phyloP scores from a whole-genome alignment of 2,329 filamentous ascomycete species.

The Thyridium curvatum region DNA sequence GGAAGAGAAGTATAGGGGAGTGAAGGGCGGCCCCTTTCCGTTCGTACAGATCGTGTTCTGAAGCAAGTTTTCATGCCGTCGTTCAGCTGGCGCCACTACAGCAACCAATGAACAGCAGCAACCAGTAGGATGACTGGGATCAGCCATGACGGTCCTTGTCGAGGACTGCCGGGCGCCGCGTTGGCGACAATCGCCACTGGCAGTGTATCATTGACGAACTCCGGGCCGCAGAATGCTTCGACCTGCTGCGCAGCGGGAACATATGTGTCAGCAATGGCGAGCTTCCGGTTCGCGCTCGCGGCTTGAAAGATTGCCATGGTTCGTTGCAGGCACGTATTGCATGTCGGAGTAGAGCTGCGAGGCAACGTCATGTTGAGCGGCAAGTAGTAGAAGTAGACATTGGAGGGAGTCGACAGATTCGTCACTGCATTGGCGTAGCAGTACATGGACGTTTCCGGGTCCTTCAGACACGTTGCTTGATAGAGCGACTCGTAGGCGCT shows the following conservation, averaged over 20 bases:
- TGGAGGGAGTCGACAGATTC: slow-evolving; percentile 62
- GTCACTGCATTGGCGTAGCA: slow-evolving; percentile 80
- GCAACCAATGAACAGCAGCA: slow-evolving; percentile 1
- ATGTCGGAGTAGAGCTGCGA: slow-evolving; percentile 61
- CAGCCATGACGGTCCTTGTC: slow-evolving; percentile 2
- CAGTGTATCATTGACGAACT: slow-evolving; percentile 52
- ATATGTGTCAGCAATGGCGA: slow-evolving; percentile 66
- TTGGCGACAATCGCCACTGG: slow-evolving; percentile 25
- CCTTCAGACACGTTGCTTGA: slow-evolving; percentile 71
- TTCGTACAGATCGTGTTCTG: no score
- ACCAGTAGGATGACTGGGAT: neutral
- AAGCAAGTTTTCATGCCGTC: no score
- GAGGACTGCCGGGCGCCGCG: slow-evolving; percentile 1
- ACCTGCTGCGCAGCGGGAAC: slow-evolving; percentile 64
- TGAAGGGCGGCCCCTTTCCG: no score
- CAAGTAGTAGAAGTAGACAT: slow-evolving; percentile 80
- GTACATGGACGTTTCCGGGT: slow-evolving; percentile 61
- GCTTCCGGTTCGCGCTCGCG: slow-evolving; percentile 58
- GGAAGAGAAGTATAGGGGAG: no score
- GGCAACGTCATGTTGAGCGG: slow-evolving; percentile 71
- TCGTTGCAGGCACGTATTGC: slow-evolving; percentile 67
- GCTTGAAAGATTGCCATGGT: slow-evolving; percentile 78
- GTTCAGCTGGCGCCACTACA: neutral
- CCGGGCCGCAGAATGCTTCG: slow-evolving; percentile 56
- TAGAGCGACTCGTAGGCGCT: slow-evolving; percentile 73